Percentiles rank a stretch among this genome's conserved stretches.
Conservation (phyloP, 2,329 filamentous ascomycete genomes). For the Tricladium varicosporioides region DNA sequence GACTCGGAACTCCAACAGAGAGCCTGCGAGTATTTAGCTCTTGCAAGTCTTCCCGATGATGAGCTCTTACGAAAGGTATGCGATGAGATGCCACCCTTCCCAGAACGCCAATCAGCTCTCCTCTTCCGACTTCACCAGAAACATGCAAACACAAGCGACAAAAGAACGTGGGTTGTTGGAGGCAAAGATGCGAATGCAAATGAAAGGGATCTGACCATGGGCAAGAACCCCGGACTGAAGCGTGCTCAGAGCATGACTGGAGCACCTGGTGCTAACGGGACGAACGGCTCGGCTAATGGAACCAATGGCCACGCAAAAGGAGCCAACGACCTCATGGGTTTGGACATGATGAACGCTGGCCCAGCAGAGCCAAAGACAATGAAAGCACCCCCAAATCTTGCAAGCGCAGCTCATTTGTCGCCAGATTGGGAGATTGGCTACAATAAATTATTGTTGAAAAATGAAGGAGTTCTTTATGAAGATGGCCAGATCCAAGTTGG, state of each 20-base stretch:
- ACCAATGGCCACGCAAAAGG: conserved; percentile 51
- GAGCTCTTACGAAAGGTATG: conserved; percentile 90
- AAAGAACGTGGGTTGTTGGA: conserved; percentile 96
- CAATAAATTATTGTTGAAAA: conserved; percentile 72
- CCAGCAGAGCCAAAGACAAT: conserved; percentile 55
- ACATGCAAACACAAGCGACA: conserved; percentile 88
- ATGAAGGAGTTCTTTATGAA: conserved; percentile 90
- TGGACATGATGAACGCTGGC: conserved; percentile 70
- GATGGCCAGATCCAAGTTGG: conserved; percentile 93
- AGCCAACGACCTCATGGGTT: conserved; percentile 69
- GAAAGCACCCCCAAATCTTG: conserved; percentile 75
- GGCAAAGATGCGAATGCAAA: conserved; percentile 92
- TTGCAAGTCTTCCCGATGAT: conserved; percentile 83
- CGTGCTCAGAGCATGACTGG: conserved; percentile 72
- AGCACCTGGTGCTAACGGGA: conserved; percentile 40
- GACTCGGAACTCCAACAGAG: conserved; percentile 95
- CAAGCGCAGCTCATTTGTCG: conserved; percentile 86
- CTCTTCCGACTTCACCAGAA: conserved; percentile 93
- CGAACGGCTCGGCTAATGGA: conserved; percentile 47
- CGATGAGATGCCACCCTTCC: conserved; percentile 98
- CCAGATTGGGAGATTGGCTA: conserved; percentile 94
- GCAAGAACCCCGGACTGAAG: conserved; percentile 79
- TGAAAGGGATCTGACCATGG: conserved; percentile 73
- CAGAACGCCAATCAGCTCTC: conserved; percentile 87
- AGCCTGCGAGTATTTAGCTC: conserved; percentile 88